Evolutionary conservation across 192 early-diverging fungal species (phyloP), one percentile per base, ranked within the genome.

Genomic region (Coemansia sp.): DNA sequence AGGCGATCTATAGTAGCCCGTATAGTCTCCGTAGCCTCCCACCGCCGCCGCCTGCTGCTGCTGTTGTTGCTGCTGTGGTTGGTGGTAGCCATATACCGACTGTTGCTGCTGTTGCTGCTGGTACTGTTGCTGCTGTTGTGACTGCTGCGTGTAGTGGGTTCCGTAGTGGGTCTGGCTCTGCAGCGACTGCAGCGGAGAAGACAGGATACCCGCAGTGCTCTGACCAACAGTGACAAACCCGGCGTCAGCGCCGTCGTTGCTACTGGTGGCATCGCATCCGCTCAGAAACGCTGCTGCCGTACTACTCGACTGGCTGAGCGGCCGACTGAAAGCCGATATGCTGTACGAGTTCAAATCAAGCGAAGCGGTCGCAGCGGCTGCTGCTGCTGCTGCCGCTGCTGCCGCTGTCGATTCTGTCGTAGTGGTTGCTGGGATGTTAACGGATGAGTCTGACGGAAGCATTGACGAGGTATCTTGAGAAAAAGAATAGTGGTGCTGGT

Each of bases 241-340:
- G 8, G 13, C 34, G 20, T 50, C 37, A 15, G 29, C 52, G 3
- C 52, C 52, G n/a, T 54, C 52, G 30, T 34, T 70, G 52, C 40
- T 44, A 23, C 55, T 41, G 22, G 47, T 50, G 11, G 47, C 38
- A 7, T 31, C 64, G 45, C 57, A 44, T 20, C 60, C 64, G 48
- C 57, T 59, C 20, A 74, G 33, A 54, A 80, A 61, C 58, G 67
- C 57, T 20, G 70, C 52, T 3, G 75, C 44, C 6, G 77, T 71
- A 55, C 61, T 55, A 30, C 54, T 66, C 10, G 61, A 28, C 61
- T 70, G 71, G 22, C 55, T 63, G 3, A 80, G 65, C 41, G 77
- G 77, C 2, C 77, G 64, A 31, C 72, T 80, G 36, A 80, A 69
- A 14, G 77, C 71, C 38, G 77, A 80, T n/a, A 80, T 67, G 33